phyloP scores from a whole-genome alignment of 148 eudicot genomes.

The Arctostaphylos glauca region DNA sequence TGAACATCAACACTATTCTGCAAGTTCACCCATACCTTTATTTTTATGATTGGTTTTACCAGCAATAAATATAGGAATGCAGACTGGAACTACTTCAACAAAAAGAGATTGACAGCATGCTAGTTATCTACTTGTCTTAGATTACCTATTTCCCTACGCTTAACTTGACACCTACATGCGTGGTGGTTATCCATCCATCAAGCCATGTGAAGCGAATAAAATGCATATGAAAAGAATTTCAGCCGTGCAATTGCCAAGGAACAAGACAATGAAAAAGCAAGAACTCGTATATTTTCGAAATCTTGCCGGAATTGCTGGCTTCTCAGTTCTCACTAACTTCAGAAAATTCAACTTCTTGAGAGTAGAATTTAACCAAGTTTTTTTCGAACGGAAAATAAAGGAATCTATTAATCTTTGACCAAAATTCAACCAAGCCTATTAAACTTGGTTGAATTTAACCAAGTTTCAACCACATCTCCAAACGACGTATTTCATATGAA shows the following conservation, averaged over 20 bases:
- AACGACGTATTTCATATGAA: not conserved
- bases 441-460: not conserved
- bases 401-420: too few relatives aligned
- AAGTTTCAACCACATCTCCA: not conserved
- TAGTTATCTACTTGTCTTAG: not conserved
- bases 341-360: not conserved
- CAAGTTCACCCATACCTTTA: not conserved
- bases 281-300: too few relatives aligned
- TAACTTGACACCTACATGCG: not conserved
- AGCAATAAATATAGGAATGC: not conserved
- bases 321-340: not conserved
- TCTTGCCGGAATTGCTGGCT: not conserved
- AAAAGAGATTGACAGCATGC: not conserved
- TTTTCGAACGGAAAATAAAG: too few relatives aligned
- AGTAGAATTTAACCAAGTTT: not conserved
- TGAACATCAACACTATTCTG: not conserved
- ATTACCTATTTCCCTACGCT: not conserved
- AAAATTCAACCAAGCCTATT: too few relatives aligned
- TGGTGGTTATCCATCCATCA: not conserved
- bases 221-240: slow-evolving; percentile 3
- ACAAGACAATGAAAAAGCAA: not conserved
- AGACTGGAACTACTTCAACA: not conserved
- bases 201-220: not conserved
- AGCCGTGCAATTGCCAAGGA: not conserved
- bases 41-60: not conserved